Conservation (phyloP, 2,329 filamentous ascomycete genomes). For the Colletotrichum gigasporum region DNA sequence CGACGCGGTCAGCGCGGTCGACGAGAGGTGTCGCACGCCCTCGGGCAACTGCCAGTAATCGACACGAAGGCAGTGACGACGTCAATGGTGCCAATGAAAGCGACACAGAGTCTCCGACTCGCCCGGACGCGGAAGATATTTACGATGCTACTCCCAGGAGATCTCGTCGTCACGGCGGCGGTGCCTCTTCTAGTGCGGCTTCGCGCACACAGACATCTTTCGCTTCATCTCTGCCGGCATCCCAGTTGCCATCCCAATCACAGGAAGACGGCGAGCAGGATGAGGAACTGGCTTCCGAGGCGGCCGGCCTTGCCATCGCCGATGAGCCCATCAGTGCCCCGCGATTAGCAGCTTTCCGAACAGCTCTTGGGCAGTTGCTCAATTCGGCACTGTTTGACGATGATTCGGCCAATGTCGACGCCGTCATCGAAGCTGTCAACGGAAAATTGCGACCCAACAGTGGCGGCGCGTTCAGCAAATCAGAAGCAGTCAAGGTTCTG, state of each 20-base stretch:
- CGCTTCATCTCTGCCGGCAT: conserved; percentile 82
- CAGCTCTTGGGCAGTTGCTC: conserved; percentile 83
- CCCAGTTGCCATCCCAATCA: conserved; percentile 66
- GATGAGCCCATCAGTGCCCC: conserved; percentile 64
- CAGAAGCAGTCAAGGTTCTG: conserved; percentile 81
- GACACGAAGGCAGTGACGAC: conserved; percentile 37
- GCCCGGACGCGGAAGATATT: conserved; percentile 51
- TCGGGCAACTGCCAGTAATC: conserved; percentile 38
- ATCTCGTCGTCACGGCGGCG: conserved; percentile 44
- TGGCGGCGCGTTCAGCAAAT: conserved; percentile 71
- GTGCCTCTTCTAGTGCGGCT: conserved; percentile 46
- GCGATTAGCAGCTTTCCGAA: conserved; percentile 80
- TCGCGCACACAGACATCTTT: conserved; percentile 68
- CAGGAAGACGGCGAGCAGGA: conserved; percentile 54
- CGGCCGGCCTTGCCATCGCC: conserved; percentile 53
- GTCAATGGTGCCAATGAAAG: conserved; percentile 51
- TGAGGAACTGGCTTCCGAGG: conserved; percentile 52
- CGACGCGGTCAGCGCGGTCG: conserved; percentile 44
- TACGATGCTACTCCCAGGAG: conserved; percentile 53
- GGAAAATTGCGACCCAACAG: conserved; percentile 63
- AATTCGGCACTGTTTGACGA: conserved; percentile 86
- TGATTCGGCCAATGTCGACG: conserved; percentile 80
- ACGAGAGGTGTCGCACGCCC: conserved; percentile 44
- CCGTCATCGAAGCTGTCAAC: conserved; percentile 84
- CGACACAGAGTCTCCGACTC: conserved; percentile 52